phyloP scores from a whole-genome alignment of 441 rosid genomes.

The Metrosideros polymorpha region DNA sequence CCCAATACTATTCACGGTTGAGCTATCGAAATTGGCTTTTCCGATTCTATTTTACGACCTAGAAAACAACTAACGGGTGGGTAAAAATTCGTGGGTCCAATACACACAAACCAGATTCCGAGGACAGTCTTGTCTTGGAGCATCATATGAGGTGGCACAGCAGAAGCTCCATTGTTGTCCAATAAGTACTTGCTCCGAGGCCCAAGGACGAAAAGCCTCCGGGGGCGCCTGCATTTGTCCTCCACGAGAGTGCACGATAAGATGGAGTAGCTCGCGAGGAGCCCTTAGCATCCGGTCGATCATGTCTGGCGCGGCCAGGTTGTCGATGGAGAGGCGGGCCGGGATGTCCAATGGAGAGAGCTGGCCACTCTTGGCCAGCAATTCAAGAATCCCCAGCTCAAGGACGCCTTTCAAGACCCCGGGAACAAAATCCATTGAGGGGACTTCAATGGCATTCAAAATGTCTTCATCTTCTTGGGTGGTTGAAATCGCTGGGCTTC shows the following conservation, averaged over 20 bases:
- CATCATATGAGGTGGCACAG: rapidly evolving
- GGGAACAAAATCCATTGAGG: neutral
- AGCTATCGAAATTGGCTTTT: neutral
- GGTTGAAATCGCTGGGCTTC: neutral
- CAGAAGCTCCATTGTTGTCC: neutral
- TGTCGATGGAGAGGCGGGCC: neutral
- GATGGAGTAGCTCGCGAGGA: neutral
- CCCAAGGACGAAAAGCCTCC: neutral
- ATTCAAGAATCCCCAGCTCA: neutral
- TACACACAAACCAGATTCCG: neutral
- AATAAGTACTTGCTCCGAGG: neutral
- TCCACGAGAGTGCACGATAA: neutral
- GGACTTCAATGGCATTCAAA: neutral
- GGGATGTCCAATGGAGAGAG: neutral
- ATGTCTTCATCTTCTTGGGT: neutral
- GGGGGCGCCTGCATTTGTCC: neutral
- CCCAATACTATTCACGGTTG: neutral
- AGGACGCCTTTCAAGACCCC: neutral
- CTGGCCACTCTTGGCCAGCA: neutral
- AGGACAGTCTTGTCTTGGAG: neutral
- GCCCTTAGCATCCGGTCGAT: neutral
- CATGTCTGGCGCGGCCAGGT: neutral
- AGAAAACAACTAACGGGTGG: neutral
- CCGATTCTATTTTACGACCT: neutral
- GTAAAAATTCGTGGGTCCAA: neutral